Base-by-base conservation (phyloP, 23 red algal species). In the Gracilaria domingensis region DNA sequence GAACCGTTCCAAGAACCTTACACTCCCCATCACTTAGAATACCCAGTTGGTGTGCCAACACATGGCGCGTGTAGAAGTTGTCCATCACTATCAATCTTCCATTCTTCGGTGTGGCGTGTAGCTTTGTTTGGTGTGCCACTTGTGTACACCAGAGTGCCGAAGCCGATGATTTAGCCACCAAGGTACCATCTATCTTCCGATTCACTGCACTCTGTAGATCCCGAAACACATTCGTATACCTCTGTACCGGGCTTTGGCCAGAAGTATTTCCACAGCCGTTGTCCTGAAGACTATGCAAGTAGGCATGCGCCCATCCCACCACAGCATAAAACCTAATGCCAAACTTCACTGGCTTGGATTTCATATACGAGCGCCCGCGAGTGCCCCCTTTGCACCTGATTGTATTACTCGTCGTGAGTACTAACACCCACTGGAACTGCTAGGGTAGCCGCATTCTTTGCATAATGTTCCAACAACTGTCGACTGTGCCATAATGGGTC, bases 21-120 rank as follows among this genome's bases (percentile, higher is more conserved):
- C n/a, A n/a, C n/a, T n/a, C n/a, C n/a, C 73, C 73, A 35, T 78
- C 73, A 40, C 73, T 78, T 32, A 78, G 33, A 20, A 9, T n/a
- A 40, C 39, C 7, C 9, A 78, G 38, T 53, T 78, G 73, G 39
- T n/a, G 73, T 35, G 73, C 73, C 25, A 78, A n/a, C 20, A 53
- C 11, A 42, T 35, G 73, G 9, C 73, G 9, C 7, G 73, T 78
- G 45, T 78, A 78, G 45, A 78, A 78, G 39, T 78, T 78, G 9
- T 78, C 73, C 73, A 53, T 78, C 18, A 78, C 73, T n/a, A 78
- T 45, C 9, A 78, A n/a, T 53, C 73, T 12, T 25, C 73, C 73
- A n/a, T 78, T n/a, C 7, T 8, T 25, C 28, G 73, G 73, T 39
- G 73, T 78, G 33, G 73, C 39, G 25, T 78, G 73, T 42, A 78